phyloP scores from a whole-genome alignment of 176 grass and related monocot species.

The Stipa capillata region DNA sequence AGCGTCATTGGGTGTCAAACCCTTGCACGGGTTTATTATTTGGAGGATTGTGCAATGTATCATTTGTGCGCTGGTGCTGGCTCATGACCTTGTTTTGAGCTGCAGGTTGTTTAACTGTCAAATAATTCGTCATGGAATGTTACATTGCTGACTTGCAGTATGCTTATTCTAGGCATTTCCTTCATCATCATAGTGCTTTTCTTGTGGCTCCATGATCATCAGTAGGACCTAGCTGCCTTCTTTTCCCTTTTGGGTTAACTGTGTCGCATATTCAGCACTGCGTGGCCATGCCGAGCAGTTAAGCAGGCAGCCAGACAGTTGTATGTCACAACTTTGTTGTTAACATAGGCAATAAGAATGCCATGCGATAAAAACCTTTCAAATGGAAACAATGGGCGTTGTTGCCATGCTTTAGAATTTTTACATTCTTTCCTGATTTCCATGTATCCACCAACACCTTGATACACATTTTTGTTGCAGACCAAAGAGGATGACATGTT shows the following conservation, averaged over 20 bases:
- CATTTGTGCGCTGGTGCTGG: not conserved
- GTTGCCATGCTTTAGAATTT: conserved; percentile 1
- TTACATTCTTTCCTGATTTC: not conserved
- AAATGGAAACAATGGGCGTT: not conserved
- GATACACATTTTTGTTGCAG: conserved; percentile 28
- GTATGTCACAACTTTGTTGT: not conserved
- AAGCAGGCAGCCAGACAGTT: not conserved
- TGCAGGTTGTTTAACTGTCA: not conserved
- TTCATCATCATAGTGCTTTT: not conserved
- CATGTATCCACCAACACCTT: too few relatives aligned
- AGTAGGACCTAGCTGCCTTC: not conserved
- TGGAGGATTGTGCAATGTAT: not conserved
- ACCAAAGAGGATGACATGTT: conserved; percentile 65
- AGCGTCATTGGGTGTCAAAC: not conserved
- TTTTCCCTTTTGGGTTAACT: not conserved
- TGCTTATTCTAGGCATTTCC: not conserved
- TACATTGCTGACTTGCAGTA: not conserved
- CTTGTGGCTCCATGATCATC: not conserved
- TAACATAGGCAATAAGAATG: not conserved
- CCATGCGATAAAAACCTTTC: not conserved
- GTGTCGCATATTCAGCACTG: not conserved
- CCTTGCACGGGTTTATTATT: not conserved
- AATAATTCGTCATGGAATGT: not conserved
- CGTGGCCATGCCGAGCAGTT: not conserved
- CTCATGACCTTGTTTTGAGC: not conserved